Conservation (phyloP, 805 yeast species). For the Trichomonascus vanleenenianus region DNA sequence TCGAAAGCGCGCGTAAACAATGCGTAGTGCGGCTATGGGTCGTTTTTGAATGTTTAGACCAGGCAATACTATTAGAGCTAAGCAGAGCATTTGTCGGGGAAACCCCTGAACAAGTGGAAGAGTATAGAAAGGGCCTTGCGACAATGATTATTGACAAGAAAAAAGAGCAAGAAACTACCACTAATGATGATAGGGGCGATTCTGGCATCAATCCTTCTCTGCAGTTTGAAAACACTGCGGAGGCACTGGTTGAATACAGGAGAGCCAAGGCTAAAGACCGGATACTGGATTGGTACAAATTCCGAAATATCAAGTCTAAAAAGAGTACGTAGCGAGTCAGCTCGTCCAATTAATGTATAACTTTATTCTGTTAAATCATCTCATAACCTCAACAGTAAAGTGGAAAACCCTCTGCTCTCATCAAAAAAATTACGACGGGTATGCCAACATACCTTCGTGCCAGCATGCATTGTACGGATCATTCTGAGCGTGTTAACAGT, state of each 20-base stretch:
- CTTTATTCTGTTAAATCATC: too few relatives aligned
- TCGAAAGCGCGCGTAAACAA: neutral
- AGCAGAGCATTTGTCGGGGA: constrained; percentile 11
- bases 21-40: neutral
- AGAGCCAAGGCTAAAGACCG: neutral
- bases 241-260: constrained; percentile 4
- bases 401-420: too few relatives aligned
- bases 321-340: neutral
- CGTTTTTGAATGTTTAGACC: constrained; percentile 6
- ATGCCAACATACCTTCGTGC: too few relatives aligned
- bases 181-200: too few relatives aligned
- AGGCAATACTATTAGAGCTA: constrained; percentile 6
- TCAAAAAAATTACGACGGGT: too few relatives aligned
- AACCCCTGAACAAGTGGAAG: constrained; percentile 6
- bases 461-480: too few relatives aligned
- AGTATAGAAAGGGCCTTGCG: constrained; percentile 10
- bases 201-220: too few relatives aligned
- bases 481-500: too few relatives aligned
- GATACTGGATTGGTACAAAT: constrained; percentile 6
- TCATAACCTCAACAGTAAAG: too few relatives aligned
- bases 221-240: constrained; percentile 5
- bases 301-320: neutral
- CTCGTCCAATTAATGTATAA: neutral
- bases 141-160: neutral
- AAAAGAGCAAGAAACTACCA: too few relatives aligned